A percentile compares a stretch with the other conserved stretches of the same genome.
These are phyloP conservation scores for Beauveria bassiana DNA, from an alignment of 2,329 filamentous ascomycete species.

Conservation along the genomic window DNA sequence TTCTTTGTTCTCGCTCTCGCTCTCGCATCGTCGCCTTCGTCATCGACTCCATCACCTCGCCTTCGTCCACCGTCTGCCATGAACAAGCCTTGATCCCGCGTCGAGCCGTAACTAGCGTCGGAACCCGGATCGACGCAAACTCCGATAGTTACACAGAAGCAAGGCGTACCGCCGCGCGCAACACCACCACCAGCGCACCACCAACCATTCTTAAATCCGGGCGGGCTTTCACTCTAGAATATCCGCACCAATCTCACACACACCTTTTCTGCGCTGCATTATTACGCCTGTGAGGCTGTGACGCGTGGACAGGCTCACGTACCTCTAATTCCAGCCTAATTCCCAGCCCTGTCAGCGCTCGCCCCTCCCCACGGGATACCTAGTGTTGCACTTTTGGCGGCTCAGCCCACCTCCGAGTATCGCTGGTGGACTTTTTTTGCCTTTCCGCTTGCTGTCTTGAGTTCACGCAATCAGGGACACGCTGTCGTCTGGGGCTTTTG, in stretches of 20 bases:
- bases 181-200: not conserved
- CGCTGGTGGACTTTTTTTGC: slow-evolving; percentile 2
- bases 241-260: not conserved
- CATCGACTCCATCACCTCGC: not conserved
- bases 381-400: not conserved
- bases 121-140: slow-evolving; percentile 14
- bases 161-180: not conserved
- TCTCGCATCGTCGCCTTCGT: not conserved
- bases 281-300: not conserved
- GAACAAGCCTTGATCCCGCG: slow-evolving; percentile 2
- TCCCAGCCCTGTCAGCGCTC: not conserved
- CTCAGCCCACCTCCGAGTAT: not conserved
- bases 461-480: slow-evolving; percentile 6
- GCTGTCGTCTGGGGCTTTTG: slow-evolving; percentile 17
- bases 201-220: slow-evolving; percentile 14
- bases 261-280: not conserved
- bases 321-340: not conserved
- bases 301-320: not conserved
- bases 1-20: not conserved
- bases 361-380: not conserved
- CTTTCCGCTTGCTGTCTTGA: not conserved
- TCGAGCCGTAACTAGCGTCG: slow-evolving; percentile 13
- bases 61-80: not conserved
- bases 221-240: slow-evolving; percentile 2
- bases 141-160: slow-evolving; percentile 8